phyloP scores from a whole-genome alignment of 1,139 yeast genomes.

The Neolecta irregularis region DNA sequence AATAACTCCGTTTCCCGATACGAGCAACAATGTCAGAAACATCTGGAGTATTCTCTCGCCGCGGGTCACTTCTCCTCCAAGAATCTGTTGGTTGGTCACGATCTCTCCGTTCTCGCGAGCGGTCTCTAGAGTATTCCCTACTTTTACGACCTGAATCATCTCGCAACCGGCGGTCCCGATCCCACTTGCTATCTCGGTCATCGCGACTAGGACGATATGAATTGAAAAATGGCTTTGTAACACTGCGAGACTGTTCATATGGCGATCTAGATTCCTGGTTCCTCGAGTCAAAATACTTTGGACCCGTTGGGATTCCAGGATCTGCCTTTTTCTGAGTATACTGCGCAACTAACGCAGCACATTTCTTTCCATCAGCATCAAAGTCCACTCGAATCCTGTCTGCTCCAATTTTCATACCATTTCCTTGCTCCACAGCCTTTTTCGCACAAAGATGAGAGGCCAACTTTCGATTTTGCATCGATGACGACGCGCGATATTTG shows the following conservation, averaged over 20 bases:
- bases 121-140: too few relatives aligned
- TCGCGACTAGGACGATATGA: too few relatives aligned
- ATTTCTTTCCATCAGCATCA: slow-evolving; percentile 23
- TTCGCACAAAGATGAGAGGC: slow-evolving; percentile 36
- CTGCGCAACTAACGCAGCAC: slow-evolving; percentile 18
- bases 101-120: too few relatives aligned
- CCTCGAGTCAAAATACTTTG: too few relatives aligned
- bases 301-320: too few relatives aligned
- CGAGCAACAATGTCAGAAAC: slow-evolving; percentile 6
- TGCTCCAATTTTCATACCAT: slow-evolving; percentile 25
- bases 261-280: too few relatives aligned
- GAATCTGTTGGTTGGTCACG: slow-evolving; percentile 33
- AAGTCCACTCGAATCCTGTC: slow-evolving; percentile 22
- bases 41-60: background rate
- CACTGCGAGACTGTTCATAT: too few relatives aligned
- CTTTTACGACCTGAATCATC: too few relatives aligned
- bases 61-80: slow-evolving; percentile 21
- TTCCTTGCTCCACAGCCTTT: slow-evolving; percentile 27
- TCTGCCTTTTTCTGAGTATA: slow-evolving; percentile 1
- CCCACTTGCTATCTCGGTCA: too few relatives aligned
- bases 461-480: slow-evolving; percentile 15
- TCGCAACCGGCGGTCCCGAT: too few relatives aligned
- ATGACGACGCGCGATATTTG: slow-evolving; percentile 30
- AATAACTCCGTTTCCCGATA: slow-evolving; percentile 42
- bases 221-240: too few relatives aligned